Base-by-base conservation (phyloP, 2,329 filamentous ascomycete genomes). In the Beauveria varroae region DNA sequence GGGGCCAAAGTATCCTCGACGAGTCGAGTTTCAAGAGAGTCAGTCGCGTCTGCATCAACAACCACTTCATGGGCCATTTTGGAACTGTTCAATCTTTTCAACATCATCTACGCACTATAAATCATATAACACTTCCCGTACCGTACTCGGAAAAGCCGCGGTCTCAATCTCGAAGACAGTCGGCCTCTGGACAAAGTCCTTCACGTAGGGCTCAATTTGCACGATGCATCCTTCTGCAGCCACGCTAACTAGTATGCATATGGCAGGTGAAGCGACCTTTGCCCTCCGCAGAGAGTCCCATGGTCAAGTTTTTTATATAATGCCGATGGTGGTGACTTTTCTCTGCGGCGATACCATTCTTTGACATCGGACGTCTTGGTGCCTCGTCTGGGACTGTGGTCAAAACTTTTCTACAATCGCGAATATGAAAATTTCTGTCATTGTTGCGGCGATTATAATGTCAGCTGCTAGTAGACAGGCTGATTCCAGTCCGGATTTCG, bases 401-500 rank as follows among this genome's bases (percentile, higher is more conserved):
- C 46, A 28, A 28, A 2, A 8, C 5, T 3, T 37, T 16, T 18
- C 22, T 6, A n/a, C n/a, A 20, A 9, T 41, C 43, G 34, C 37
- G 6, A 30, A 37, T 8, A 62, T 62, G 61, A 58, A 44, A 0
- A 34, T 44, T 14, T 46, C 50, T 3, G 14, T 14, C 14, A 20
- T 52, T 6, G n/a, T 40, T 5, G 50, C 50, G 26, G 30, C 56
- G 12, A 34, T 30, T 14, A n/a, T 62, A 16, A 44, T 56, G 22
- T 50, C 56, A 18, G 34, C 56, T 9, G 20, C 18, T n/a, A n/a
- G 16, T n/a, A 26, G 5, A 8, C 26, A 22, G 3, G 16, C 40
- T 14, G 18, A 22, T 1, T 28, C 60, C n/a, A 52, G 62, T 3
- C 73, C 69, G 12, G 68, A 76, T 64, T 76, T 73, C 62, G 68